These are phyloP conservation scores for Chaetomium strumarium DNA, from an alignment of 2,329 filamentous ascomycete genomes.

Conservation along the genomic window DNA sequence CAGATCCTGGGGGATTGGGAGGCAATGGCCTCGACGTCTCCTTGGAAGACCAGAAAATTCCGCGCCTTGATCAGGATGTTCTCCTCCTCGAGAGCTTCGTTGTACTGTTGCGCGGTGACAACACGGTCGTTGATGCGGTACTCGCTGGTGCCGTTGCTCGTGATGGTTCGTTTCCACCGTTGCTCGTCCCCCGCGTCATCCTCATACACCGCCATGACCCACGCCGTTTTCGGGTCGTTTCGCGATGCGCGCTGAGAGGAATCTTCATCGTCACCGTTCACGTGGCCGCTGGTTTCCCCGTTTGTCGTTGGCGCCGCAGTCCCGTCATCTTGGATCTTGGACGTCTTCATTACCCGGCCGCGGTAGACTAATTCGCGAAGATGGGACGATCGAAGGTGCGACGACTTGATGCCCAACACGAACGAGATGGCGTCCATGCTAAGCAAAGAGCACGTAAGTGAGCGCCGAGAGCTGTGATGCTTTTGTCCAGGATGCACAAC, in stretches of 20 bases:
- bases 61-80: slow-evolving; percentile 97
- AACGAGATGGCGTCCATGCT: slow-evolving; percentile 99
- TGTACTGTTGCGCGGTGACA: slow-evolving; percentile 88
- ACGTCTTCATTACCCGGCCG: slow-evolving; percentile 84
- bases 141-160: slow-evolving; percentile 79
- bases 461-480: slow-evolving; percentile 6
- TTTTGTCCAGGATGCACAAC: slow-evolving; percentile 26
- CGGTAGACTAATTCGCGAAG: slow-evolving; percentile 94
- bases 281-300: slow-evolving; percentile 56
- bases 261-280: slow-evolving; percentile 49
- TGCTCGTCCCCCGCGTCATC: slow-evolving; percentile 95
- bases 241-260: slow-evolving; percentile 59
- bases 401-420: slow-evolving; percentile 96
- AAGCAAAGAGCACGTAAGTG: slow-evolving; percentile 24
- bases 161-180: slow-evolving; percentile 93
- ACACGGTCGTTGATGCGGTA: slow-evolving; percentile 93
- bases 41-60: slow-evolving; percentile 97
- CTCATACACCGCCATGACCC: slow-evolving; percentile 99
- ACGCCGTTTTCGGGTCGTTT: slow-evolving; percentile 85
- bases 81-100: slow-evolving; percentile 82
- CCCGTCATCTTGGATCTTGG: slow-evolving; percentile 86
- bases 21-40: slow-evolving; percentile 94
- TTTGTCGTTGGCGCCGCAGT: slow-evolving; percentile 59
- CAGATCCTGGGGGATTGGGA: slow-evolving; percentile 92
- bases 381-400: slow-evolving; percentile 90